These are phyloP conservation scores for Didymella segeticola DNA, from an alignment of 2,329 filamentous ascomycete genomes.

Conservation along the genomic window DNA sequence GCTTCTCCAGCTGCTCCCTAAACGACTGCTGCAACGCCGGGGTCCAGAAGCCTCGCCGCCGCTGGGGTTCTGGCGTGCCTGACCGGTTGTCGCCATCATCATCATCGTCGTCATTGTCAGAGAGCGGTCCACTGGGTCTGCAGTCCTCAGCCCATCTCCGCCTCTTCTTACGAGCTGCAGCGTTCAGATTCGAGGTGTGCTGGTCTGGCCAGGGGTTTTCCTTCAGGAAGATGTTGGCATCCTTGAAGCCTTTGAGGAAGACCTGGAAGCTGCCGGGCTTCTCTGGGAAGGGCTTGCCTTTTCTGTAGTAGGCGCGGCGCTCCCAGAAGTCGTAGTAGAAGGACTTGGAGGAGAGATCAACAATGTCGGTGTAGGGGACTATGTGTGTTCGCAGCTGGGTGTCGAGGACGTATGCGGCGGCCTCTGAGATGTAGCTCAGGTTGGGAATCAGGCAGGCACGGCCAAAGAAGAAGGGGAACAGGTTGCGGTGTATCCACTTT, in stretches of 20 bases:
- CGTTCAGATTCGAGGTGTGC: conserved; percentile 70
- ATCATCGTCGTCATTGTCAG: conserved; percentile 66
- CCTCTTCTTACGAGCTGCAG: conserved; percentile 71
- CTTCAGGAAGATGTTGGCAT: conserved; percentile 92
- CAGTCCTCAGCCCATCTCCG: conserved; percentile 79
- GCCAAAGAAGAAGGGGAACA: conserved; percentile 97
- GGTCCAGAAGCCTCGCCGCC: conserved; percentile 78
- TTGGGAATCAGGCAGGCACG: conserved; percentile 96
- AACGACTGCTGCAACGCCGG: conserved; percentile 88
- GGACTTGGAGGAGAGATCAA: conserved; percentile 91
- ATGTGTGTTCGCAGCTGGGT: conserved; percentile 86
- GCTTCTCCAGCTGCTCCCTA: conserved; percentile 91
- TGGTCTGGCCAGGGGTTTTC: conserved; percentile 98
- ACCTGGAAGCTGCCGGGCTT: conserved; percentile 98
- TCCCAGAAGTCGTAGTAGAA: conserved; percentile 99
- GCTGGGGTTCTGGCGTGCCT: conserved; percentile 39
- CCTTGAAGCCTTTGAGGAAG: conserved; percentile 95
- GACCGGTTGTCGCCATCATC: conserved; percentile 61
- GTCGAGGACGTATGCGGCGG: conserved; percentile 94
- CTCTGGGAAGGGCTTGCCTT: conserved; percentile 82
- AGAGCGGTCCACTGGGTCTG: conserved; percentile 68
- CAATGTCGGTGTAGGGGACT: conserved; percentile 95
- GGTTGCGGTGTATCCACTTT: conserved; percentile 97
- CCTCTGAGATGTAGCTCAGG: conserved; percentile 96
- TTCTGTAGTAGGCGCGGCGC: conserved; percentile 83